phyloP scores from a whole-genome alignment of 164 flowering plant genomes.

The Brasenia schreberi region DNA sequence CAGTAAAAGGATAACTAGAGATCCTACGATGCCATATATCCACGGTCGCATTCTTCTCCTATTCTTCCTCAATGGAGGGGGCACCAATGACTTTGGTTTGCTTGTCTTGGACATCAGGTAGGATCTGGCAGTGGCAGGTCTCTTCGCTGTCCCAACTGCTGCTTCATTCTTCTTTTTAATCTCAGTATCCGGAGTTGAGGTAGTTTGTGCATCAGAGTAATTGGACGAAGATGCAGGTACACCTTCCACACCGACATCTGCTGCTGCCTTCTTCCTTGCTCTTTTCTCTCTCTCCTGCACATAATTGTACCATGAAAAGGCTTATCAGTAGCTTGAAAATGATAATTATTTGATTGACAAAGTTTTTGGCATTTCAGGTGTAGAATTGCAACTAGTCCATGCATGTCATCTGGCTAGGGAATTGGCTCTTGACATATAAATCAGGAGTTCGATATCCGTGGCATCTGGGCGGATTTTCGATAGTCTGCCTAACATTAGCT shows the following conservation, averaged over 20 bases:
- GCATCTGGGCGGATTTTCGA: no score
- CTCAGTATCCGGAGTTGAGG: conserved; percentile 18
- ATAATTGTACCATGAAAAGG: conserved; percentile 3
- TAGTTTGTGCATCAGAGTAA: conserved; percentile 11
- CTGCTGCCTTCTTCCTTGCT: conserved; percentile 29
- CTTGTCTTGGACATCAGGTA: conserved; percentile 17
- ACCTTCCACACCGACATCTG: conserved; percentile 12
- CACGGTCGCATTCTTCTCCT: conserved; percentile 52
- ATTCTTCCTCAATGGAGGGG: conserved; percentile 28
- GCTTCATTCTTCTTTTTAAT: conserved; percentile 19
- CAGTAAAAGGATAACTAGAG: conserved; percentile 22
- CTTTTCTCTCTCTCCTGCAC: conserved; percentile 71
- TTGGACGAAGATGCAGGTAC: conserved; percentile 24
- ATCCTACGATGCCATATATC: conserved; percentile 20
- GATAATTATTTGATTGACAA: no score
- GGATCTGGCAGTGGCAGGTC: conserved; percentile 13
- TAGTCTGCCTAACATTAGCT: no score
- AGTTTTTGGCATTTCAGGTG: neutral
- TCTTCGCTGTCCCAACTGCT: conserved; percentile 26
- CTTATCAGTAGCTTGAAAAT: neutral
- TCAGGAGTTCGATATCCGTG: no score
- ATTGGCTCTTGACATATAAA: no score
- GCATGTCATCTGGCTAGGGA: no score
- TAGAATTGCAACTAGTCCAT: no score
- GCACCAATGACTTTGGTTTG: conserved; percentile 27